Base-by-base conservation (phyloP, 768 basidiomycete species). In the Amanita thiersii region DNA sequence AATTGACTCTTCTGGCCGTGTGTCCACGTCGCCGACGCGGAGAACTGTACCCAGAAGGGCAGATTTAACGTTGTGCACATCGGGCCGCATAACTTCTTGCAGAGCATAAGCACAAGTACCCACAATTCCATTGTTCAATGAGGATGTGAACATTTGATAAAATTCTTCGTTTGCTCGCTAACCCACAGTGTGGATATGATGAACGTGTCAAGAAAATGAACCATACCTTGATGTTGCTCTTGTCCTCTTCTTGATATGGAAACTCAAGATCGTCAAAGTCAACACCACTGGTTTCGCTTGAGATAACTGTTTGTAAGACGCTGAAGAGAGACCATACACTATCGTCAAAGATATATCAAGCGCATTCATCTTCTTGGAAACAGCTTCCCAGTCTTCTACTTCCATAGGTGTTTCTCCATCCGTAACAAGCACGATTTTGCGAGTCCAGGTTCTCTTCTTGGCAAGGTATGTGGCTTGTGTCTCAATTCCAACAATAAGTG, bases 401-500 rank as follows among this genome's bases (percentile, higher is more conserved):
- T 86, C 79, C 42, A 86, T 76, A 2, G 75, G 77, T 26, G 68
- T 76, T 60, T 86, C 79, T 50, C 83, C 93, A 52, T 98, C 90
- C 0, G 94, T 98, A 14, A 97, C 57, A 11, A 97, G 52, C 26
- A 85, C 70, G 2, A 94, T 66, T 62, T 85, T 92, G 39, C 88
- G 75, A 1, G 84, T 86, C 89, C 89, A 94, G 1, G 81, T 77
- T 52, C 74, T 77, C 61, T 89, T 96, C 15, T 62, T 76, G 21
- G 57, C 68, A 25, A 92, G 68, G 52, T 86, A 75, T 1, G 60
- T 52, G 24, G 73, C 69, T 52, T 97, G 83, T 2, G 86, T 83
- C 57, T 94, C 82, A 38, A 90, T 72, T 2, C 73, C 88, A 6
- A 96, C 89, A 47, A 96, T 82, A 21, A 97, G 60, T 4, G 82